Conservation (phyloP, 1,284 basidiomycete genomes). For the Puccinia triticina region DNA sequence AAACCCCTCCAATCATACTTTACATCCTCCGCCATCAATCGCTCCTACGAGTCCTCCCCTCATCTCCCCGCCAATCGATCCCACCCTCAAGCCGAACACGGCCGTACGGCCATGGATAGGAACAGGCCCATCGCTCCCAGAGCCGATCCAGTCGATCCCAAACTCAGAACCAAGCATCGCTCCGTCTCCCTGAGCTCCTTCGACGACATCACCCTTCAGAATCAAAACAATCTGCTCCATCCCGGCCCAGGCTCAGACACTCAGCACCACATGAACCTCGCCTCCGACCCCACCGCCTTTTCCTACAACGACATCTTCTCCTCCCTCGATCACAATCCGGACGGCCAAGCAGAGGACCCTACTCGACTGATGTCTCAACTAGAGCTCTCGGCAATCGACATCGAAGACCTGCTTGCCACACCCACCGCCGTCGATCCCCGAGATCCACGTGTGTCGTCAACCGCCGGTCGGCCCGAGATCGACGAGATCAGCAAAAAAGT, state of each 20-base stretch:
- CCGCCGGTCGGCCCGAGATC: not conserved
- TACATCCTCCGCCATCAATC: slow-evolving; percentile 14
- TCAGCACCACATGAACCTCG: not conserved
- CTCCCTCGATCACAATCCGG: slow-evolving; percentile 16
- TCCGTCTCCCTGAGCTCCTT: slow-evolving; percentile 5
- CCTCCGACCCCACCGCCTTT: not conserved
- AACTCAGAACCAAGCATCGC: not conserved
- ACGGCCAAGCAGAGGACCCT: not conserved
- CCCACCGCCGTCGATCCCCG: not conserved
- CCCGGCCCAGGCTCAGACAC: not conserved
- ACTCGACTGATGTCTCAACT: slow-evolving; percentile 18
- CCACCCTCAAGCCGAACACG: not conserved
- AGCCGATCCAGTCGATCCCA: slow-evolving; percentile 3
- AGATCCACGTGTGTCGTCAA: not conserved
- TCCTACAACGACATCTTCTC: slow-evolving; percentile 32
- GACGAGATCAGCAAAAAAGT: slow-evolving; percentile 11
- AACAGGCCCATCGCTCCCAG: not conserved
- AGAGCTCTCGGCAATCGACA: slow-evolving; percentile 26
- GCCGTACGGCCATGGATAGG: not conserved
- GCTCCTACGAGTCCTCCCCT: slow-evolving; percentile 35
- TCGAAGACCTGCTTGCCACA: slow-evolving; percentile 11
- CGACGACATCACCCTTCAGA: slow-evolving; percentile 10
- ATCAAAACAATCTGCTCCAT: not conserved
- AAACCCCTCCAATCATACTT: slow-evolving; percentile 8
- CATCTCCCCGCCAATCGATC: slow-evolving; percentile 14